Evolutionary conservation across 2,329 filamentous ascomycete genomes (phyloP).

Genomic region (Pseudocercospora crystallina): DNA sequence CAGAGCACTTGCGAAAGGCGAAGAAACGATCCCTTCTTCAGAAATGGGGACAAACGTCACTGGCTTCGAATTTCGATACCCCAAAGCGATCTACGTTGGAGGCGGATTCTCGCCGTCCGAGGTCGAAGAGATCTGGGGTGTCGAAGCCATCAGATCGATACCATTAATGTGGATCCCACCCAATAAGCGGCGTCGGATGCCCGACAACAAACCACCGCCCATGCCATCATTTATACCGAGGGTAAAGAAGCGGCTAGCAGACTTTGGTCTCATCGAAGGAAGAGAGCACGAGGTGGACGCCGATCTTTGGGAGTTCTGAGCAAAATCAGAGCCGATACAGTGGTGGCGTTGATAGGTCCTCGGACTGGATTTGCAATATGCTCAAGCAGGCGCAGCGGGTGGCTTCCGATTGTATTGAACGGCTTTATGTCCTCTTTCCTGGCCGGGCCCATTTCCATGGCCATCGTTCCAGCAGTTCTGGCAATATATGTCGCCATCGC

Average conservation of each 20-base stretch:
- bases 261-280: no score
- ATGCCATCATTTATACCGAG: no score
- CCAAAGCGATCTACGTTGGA: constrained; percentile 27
- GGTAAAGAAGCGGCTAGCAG: no score
- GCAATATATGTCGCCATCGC: constrained; percentile 72
- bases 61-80: constrained; percentile 11
- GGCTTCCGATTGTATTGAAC: constrained; percentile 39
- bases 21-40: constrained; percentile 21
- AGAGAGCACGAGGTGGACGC: no score
- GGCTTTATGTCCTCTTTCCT: constrained; percentile 69
- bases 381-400: constrained; percentile 12
- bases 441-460: constrained; percentile 68
- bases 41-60: constrained; percentile 22
- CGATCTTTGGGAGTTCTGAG: no score
- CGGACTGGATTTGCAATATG: background rate
- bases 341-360: no score
- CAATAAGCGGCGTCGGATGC: no score
- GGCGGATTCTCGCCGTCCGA: constrained; percentile 26
- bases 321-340: no score
- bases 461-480: constrained; percentile 77
- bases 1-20: constrained; percentile 19
- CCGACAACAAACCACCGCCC: no score
- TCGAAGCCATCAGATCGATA: constrained; percentile 1
- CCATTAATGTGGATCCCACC: background rate
- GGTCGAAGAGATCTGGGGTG: constrained; percentile 20